Evolutionary conservation across 2,329 filamentous ascomycete genomes (phyloP).

Genomic region (Hypoxylon sp.): DNA sequence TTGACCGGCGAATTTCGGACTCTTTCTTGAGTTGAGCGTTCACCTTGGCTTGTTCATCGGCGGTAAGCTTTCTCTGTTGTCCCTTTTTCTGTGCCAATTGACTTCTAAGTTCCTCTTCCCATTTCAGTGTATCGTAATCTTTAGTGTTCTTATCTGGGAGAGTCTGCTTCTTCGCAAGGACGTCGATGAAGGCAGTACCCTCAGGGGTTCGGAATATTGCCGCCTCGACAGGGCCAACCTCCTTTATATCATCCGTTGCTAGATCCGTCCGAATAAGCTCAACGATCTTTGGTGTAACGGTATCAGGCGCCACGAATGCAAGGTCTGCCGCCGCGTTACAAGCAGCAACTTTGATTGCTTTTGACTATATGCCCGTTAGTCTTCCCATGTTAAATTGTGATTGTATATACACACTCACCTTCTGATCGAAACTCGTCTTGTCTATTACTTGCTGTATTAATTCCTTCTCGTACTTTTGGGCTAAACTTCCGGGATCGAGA

Average conservation of each 20-base stretch:
- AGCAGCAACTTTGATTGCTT: conserved; percentile 75
- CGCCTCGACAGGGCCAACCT: conserved; percentile 87
- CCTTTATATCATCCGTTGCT: conserved; percentile 75
- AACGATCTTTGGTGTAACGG: conserved; percentile 82
- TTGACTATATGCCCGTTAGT: conserved; percentile 52
- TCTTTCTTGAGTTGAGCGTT: conserved; percentile 93
- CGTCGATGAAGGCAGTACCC: conserved; percentile 89
- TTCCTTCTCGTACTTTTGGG: conserved; percentile 71
- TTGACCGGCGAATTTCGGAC: conserved; percentile 79
- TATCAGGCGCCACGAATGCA: conserved; percentile 91
- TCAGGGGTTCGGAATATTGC: conserved; percentile 94
- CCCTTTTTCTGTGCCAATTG: conserved; percentile 96
- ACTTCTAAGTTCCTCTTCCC: conserved; percentile 91
- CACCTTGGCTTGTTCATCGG: conserved; percentile 91
- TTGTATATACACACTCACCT: conserved; percentile 49
- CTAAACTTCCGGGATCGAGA: conserved; percentile 86
- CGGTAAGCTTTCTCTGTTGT: conserved; percentile 87
- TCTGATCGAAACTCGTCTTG: conserved; percentile 64
- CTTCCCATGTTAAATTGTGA: background rate
- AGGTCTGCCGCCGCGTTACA: conserved; percentile 90
- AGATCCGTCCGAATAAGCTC: conserved; percentile 82
- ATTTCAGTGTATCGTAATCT: conserved; percentile 95
- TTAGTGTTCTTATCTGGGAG: conserved; percentile 90
- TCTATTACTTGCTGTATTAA: conserved; percentile 77
- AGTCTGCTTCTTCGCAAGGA: conserved; percentile 84